These are phyloP conservation scores for Penicillium sp. DNA, from an alignment of 2,329 filamentous ascomycete genomes.

Conservation along the genomic window DNA sequence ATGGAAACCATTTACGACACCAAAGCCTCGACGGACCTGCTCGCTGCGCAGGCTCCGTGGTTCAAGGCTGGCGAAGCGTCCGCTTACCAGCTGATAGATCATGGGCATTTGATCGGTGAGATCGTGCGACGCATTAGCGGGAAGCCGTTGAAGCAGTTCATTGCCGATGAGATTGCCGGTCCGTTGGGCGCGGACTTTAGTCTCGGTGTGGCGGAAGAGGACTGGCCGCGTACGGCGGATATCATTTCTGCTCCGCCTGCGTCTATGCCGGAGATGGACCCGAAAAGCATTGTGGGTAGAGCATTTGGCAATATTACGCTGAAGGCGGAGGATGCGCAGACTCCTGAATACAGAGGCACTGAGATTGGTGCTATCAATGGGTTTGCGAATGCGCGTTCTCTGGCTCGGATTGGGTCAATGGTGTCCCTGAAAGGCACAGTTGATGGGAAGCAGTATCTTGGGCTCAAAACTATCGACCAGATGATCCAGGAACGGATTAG, in stretches of 20 bases:
- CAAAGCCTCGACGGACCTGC: slow-evolving; percentile 19
- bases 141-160: slow-evolving; percentile 38
- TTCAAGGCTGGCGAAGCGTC: slow-evolving; percentile 35
- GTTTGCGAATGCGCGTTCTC: slow-evolving; percentile 38
- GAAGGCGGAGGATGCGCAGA: slow-evolving; percentile 17
- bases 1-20: slow-evolving; percentile 29
- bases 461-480: slow-evolving; percentile 36
- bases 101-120: slow-evolving; percentile 40
- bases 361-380: slow-evolving; percentile 42
- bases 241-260: slow-evolving; percentile 26
- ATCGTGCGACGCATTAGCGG: slow-evolving; percentile 38
- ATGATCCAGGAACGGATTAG: slow-evolving; percentile 41
- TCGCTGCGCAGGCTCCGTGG: slow-evolving; percentile 35
- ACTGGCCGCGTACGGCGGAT: slow-evolving; percentile 36
- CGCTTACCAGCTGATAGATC: slow-evolving; percentile 32
- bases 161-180: slow-evolving; percentile 36
- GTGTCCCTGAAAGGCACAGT: slow-evolving; percentile 29
- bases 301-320: slow-evolving; percentile 24
- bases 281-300: slow-evolving; percentile 25
- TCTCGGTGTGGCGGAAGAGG: slow-evolving; percentile 37
- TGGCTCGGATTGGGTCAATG: slow-evolving; percentile 38
- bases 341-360: slow-evolving; percentile 30
- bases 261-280: slow-evolving; percentile 10
- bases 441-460: slow-evolving; percentile 33
- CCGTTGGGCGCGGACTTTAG: slow-evolving; percentile 43